phyloP scores from a whole-genome alignment of 805 yeast species.

The Candida boidinii region DNA sequence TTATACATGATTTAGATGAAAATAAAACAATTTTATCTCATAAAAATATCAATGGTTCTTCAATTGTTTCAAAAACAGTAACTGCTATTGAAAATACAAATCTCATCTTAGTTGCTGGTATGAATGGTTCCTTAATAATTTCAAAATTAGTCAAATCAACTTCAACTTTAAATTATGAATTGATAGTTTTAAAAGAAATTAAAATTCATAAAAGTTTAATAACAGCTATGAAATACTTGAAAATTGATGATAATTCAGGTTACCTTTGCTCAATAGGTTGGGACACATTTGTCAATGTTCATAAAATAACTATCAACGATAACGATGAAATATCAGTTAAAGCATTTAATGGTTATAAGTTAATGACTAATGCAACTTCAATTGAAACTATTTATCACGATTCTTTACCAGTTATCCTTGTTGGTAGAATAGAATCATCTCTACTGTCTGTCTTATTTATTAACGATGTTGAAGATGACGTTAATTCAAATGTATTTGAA shows the following conservation, averaged over 20 bases:
- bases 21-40: constrained; percentile 6
- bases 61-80: constrained; percentile 13
- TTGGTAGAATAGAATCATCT: constrained; percentile 55
- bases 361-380: constrained; percentile 46
- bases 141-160: constrained; percentile 3
- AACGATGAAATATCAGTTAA: constrained; percentile 7
- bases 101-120: constrained; percentile 21
- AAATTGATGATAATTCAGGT: constrained; percentile 10
- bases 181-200: constrained; percentile 3
- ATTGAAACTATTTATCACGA: constrained; percentile 26
- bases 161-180: not conserved
- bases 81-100: constrained; percentile 13
- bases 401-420: constrained; percentile 31
- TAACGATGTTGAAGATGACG: constrained; percentile 3
- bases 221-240: constrained; percentile 13
- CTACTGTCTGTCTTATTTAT: constrained; percentile 37
- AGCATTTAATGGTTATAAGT: constrained; percentile 21
- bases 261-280: constrained; percentile 51
- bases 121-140: constrained; percentile 21
- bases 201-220: constrained; percentile 24
- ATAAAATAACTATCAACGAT: constrained; percentile 15
- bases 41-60: constrained; percentile 8
- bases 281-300: constrained; percentile 39
- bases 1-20: constrained; percentile 16
- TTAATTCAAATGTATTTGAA: constrained; percentile 21